phyloP scores from a whole-genome alignment of 2,329 filamentous ascomycete species.

The Alternaria brassicae region DNA sequence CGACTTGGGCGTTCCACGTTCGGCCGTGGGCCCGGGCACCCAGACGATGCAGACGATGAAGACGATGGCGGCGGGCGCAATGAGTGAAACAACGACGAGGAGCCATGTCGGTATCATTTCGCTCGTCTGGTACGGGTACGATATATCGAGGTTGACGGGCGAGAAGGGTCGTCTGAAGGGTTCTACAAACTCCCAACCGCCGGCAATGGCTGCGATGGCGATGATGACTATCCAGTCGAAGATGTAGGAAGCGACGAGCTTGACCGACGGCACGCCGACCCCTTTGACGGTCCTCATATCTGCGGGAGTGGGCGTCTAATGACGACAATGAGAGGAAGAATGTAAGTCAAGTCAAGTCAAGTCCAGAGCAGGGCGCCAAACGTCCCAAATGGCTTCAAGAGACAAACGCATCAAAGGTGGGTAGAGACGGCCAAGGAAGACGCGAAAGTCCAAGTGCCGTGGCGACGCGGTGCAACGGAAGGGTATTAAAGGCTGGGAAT shows the following conservation, averaged over 20 bases:
- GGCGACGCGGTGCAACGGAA: slow-evolving; percentile 2
- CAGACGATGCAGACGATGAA: slow-evolving; percentile 71
- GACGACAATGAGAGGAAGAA: slow-evolving; percentile 3
- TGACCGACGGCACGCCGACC: slow-evolving; percentile 52
- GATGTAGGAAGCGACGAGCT: slow-evolving; percentile 70
- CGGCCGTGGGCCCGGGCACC: slow-evolving; percentile 74
- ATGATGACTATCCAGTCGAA: slow-evolving; percentile 77
- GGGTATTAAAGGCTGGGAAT: background rate
- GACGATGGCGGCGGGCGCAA: slow-evolving; percentile 72
- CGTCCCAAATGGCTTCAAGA: slow-evolving; percentile 15
- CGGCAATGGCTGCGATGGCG: slow-evolving; percentile 65
- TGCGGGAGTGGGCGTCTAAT: slow-evolving; percentile 8
- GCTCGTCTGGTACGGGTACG: slow-evolving; percentile 73
- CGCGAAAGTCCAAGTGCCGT: background rate
- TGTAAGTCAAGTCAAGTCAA: slow-evolving; percentile 1
- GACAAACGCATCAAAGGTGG: slow-evolving; percentile 17
- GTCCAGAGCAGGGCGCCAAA: slow-evolving; percentile 2
- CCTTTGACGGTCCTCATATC: slow-evolving; percentile 37
- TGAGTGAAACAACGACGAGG: slow-evolving; percentile 68
- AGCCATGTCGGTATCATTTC: slow-evolving; percentile 76
- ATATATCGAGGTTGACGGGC: slow-evolving; percentile 76
- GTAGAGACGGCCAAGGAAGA: slow-evolving; percentile 11
- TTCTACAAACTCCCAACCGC: slow-evolving; percentile 63
- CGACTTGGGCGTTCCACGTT: slow-evolving; percentile 66
- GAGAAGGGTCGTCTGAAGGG: slow-evolving; percentile 76